Conservation (phyloP, 1,284 basidiomycete genomes). For the Hymenochaete sp. region DNA sequence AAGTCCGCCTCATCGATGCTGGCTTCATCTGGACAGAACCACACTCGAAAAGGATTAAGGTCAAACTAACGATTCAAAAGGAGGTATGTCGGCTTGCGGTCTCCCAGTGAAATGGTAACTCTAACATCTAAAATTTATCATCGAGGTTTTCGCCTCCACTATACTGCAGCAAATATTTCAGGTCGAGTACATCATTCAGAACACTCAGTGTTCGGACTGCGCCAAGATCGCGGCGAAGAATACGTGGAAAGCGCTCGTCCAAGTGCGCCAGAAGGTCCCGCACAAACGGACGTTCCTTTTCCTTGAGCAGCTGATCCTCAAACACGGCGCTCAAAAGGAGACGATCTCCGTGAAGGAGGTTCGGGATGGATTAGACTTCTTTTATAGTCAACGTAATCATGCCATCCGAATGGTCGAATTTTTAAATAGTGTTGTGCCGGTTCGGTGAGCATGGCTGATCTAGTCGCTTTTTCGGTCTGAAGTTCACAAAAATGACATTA, state of each 20-base stretch:
- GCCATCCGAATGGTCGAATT: slow-evolving; percentile 99
- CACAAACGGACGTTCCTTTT: slow-evolving; percentile 98
- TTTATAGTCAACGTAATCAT: slow-evolving; percentile 84
- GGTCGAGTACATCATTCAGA: slow-evolving; percentile 91
- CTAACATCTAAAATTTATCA: not conserved
- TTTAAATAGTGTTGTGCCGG: slow-evolving; percentile 78
- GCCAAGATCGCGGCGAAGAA: slow-evolving; percentile 94
- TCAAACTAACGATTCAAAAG: slow-evolving; percentile 97
- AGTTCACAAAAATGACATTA: slow-evolving; percentile 28
- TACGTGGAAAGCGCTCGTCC: slow-evolving; percentile 95
- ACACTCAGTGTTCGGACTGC: slow-evolving; percentile 94
- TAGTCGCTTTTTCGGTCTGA: not conserved
- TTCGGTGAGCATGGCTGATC: slow-evolving; percentile 45
- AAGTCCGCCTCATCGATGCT: slow-evolving; percentile 93
- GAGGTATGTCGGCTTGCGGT: slow-evolving; percentile 48
- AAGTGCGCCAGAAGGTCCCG: slow-evolving; percentile 94
- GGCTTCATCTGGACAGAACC: slow-evolving; percentile 99
- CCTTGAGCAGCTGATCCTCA: slow-evolving; percentile 95
- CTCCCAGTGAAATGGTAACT: no score
- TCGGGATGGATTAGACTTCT: slow-evolving; percentile 94
- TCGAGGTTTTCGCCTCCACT: slow-evolving; percentile 83
- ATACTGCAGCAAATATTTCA: slow-evolving; percentile 98
- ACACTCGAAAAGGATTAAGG: slow-evolving; percentile 86
- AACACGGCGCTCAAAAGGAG: slow-evolving; percentile 95
- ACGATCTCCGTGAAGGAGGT: slow-evolving; percentile 91